Evolutionary conservation across 2,329 filamentous ascomycete genomes (phyloP).

Genomic region (Teratosphaeria gauchensis): DNA sequence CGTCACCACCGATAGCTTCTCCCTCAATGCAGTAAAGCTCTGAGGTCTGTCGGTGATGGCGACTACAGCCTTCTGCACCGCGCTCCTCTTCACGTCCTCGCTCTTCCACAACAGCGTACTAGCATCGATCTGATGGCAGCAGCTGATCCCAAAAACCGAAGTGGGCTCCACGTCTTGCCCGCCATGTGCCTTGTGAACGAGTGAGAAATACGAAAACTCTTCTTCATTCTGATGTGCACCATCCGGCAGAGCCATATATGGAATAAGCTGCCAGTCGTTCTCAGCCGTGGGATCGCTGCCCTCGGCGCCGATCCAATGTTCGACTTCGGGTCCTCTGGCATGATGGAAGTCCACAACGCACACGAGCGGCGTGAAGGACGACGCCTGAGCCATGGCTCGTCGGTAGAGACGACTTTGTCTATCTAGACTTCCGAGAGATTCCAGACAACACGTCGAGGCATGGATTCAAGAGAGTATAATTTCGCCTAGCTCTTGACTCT

Average conservation of each 20-base stretch:
- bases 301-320: slow-evolving; percentile 78
- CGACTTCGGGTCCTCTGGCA: slow-evolving; percentile 73
- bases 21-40: slow-evolving; percentile 70
- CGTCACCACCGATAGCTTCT: slow-evolving; percentile 82
- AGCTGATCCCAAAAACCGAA: slow-evolving; percentile 84
- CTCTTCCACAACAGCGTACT: slow-evolving; percentile 67
- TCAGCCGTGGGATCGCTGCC: slow-evolving; percentile 68
- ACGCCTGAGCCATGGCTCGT: background rate
- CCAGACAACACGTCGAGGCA: background rate
- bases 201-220: slow-evolving; percentile 97
- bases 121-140: slow-evolving; percentile 82
- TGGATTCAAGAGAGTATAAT: background rate
- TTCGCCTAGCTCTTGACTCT: background rate
- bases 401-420: background rate
- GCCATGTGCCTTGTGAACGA: slow-evolving; percentile 31
- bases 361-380: slow-evolving; percentile 36
- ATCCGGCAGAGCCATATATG: slow-evolving; percentile 95
- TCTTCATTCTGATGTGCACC: slow-evolving; percentile 90
- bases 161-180: slow-evolving; percentile 22
- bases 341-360: slow-evolving; percentile 47
- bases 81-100: slow-evolving; percentile 87
- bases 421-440: background rate
- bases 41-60: slow-evolving; percentile 88
- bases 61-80: slow-evolving; percentile 95
- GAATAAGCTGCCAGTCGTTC: slow-evolving; percentile 83